These are phyloP conservation scores for Dalechampia spathulata DNA, from an alignment of 441 rosid genomes.

Conservation along the genomic window DNA sequence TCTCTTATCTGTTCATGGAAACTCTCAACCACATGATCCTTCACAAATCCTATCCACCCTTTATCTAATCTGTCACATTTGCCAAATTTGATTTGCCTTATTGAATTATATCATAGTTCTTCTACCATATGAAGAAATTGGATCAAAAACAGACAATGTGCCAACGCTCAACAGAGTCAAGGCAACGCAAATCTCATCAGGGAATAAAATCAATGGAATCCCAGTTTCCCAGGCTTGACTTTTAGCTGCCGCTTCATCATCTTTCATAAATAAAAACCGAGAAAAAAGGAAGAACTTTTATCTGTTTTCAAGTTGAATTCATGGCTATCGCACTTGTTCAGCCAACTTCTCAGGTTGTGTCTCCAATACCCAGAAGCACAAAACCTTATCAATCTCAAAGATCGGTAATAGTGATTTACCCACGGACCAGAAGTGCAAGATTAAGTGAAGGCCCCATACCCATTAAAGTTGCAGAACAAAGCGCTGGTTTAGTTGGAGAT, in stretches of 20 bases:
- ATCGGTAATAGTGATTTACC: constrained; percentile 15
- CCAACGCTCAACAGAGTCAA: background rate
- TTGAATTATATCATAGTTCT: too few species aligned
- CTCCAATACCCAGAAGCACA: constrained; percentile 16
- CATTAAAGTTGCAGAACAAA: constrained; percentile 40
- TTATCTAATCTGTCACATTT: too few species aligned
- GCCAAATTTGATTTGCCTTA: too few species aligned
- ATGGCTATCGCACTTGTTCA: constrained; percentile 33
- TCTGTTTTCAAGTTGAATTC: background rate
- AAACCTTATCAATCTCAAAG: constrained; percentile 11
- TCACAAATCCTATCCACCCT: background rate
- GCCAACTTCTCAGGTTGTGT: constrained; percentile 22
- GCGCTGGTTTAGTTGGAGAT: constrained; percentile 28
- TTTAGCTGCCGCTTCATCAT: background rate
- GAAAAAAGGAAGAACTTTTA: background rate
- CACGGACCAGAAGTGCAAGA: constrained; percentile 19
- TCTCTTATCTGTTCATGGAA: constrained; percentile 7
- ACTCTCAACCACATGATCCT: constrained; percentile 2
- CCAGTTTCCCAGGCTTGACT: background rate
- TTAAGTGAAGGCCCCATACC: constrained; percentile 21
- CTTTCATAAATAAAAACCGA: background rate
- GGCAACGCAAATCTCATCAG: background rate
- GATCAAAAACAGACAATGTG: too few species aligned
- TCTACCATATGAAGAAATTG: too few species aligned
- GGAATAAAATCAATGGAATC: background rate